Evolutionary conservation across 2,329 filamentous ascomycete species (phyloP).

Genomic region (Penicillium sp.): DNA sequence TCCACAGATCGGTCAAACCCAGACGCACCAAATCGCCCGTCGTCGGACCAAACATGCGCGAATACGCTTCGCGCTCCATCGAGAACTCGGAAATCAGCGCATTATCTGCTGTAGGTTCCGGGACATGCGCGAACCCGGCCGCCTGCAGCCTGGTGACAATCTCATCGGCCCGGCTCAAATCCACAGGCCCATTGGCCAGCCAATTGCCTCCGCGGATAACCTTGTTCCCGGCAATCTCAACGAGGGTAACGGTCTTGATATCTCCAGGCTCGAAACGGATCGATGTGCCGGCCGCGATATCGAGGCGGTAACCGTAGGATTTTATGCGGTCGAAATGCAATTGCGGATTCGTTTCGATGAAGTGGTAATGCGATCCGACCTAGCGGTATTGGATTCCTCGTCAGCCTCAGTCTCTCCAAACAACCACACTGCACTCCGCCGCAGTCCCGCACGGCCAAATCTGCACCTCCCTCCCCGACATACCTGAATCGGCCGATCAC

Average conservation of each 20-base stretch:
- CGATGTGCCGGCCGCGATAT: constrained; percentile 88
- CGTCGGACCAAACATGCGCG: constrained; percentile 89
- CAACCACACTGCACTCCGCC: not conserved
- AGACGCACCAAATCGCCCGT: constrained; percentile 82
- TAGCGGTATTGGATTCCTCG: constrained; percentile 30
- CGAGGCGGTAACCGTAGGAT: constrained; percentile 82
- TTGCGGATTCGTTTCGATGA: constrained; percentile 90
- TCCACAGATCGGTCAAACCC: constrained; percentile 84
- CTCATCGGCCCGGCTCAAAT: constrained; percentile 63
- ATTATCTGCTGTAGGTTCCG: constrained; percentile 64
- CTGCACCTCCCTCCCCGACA: constrained; percentile 12
- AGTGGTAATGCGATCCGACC: constrained; percentile 93
- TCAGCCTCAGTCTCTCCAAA: not conserved
- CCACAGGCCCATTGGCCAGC: constrained; percentile 73
- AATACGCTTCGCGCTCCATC: constrained; percentile 79
- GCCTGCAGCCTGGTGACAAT: constrained; percentile 69
- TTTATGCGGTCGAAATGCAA: constrained; percentile 83
- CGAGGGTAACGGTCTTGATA: constrained; percentile 83
- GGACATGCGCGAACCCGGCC: constrained; percentile 76
- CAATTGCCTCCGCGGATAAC: constrained; percentile 83
- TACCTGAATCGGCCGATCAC: constrained; percentile 88
- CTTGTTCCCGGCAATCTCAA: constrained; percentile 81
- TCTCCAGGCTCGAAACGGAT: constrained; percentile 94
- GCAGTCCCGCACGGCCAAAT: not conserved
- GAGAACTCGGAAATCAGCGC: constrained; percentile 64